Conservation (phyloP, 2,329 filamentous ascomycete species). For the Cladosporium oxysporum region DNA sequence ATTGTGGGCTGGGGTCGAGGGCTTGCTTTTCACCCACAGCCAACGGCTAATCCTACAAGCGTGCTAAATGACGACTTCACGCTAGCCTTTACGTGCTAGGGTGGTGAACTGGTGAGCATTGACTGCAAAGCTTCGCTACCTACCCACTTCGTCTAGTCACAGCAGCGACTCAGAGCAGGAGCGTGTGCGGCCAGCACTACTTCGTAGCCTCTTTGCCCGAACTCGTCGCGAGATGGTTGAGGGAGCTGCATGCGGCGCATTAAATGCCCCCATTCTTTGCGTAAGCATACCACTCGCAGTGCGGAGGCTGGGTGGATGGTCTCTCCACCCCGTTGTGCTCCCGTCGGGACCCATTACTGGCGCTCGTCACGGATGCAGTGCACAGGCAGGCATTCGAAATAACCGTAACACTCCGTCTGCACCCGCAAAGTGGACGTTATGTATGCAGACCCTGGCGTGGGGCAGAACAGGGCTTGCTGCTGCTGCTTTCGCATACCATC, state of each 20-base stretch:
- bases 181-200: background rate
- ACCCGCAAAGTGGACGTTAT: slow-evolving; percentile 8
- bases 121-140: slow-evolving; percentile 19
- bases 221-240: slow-evolving; percentile 14
- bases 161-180: background rate
- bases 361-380: slow-evolving; percentile 19
- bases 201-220: slow-evolving; percentile 15
- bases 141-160: slow-evolving; percentile 17
- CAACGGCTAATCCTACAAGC: slow-evolving; percentile 19
- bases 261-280: slow-evolving; percentile 4
- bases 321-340: slow-evolving; percentile 16
- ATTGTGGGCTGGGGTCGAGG: slow-evolving; percentile 21
- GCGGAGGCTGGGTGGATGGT: slow-evolving; percentile 14
- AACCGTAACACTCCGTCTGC: slow-evolving; percentile 16
- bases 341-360: slow-evolving; percentile 11
- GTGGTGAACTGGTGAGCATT: slow-evolving; percentile 14
- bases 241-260: slow-evolving; percentile 16
- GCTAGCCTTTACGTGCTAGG: slow-evolving; percentile 11
- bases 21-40: slow-evolving; percentile 19
- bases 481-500: slow-evolving; percentile 10
- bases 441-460: slow-evolving; percentile 5
- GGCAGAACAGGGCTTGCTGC: slow-evolving; percentile 12
- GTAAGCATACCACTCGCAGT: slow-evolving; percentile 14
- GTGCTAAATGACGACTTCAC: slow-evolving; percentile 22
- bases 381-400: slow-evolving; percentile 5